phyloP scores from a whole-genome alignment of 139 green algal genomes.

The Medakamo hakoo region DNA sequence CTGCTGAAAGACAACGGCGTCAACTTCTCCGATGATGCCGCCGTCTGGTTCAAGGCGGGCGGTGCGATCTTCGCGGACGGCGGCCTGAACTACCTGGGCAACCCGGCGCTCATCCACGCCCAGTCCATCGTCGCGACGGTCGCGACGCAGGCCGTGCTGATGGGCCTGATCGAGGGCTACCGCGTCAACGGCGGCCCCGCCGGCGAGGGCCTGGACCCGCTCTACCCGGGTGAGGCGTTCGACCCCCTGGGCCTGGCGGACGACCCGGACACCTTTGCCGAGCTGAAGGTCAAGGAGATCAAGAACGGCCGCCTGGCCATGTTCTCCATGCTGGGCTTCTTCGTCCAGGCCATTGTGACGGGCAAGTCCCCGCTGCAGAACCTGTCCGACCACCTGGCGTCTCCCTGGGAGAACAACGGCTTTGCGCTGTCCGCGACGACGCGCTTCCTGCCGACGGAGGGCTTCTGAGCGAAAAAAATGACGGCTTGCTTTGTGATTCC shows the following conservation, averaged over 20 bases:
- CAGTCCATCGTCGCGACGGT: slow-evolving; percentile 63
- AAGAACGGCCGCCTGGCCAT: slow-evolving; percentile 82
- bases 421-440: slow-evolving; percentile 47
- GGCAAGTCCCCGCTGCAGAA: slow-evolving; percentile 54
- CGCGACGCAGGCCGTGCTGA: slow-evolving; percentile 51
- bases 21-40: slow-evolving; percentile 34
- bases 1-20: slow-evolving; percentile 36
- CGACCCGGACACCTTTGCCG: slow-evolving; percentile 54
- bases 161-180: slow-evolving; percentile 85
- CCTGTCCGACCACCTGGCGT: slow-evolving; percentile 60
- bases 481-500: no score
- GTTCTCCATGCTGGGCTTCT: slow-evolving; percentile 68
- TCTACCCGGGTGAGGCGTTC: slow-evolving; percentile 84
- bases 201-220: slow-evolving; percentile 62
- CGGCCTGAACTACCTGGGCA: slow-evolving; percentile 71
- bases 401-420: slow-evolving; percentile 57
- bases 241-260: slow-evolving; percentile 92
- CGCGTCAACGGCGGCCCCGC: slow-evolving; percentile 77
- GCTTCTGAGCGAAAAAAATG: no score
- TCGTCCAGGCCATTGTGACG: slow-evolving; percentile 55
- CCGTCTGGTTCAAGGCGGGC: slow-evolving; percentile 85
- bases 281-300: slow-evolving; percentile 82
- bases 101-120: slow-evolving; percentile 57
- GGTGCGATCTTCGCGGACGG: slow-evolving; percentile 60
- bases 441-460: no score